phyloP scores from a whole-genome alignment of 2,329 filamentous ascomycete species.

The Pyrenochaeta sp. region DNA sequence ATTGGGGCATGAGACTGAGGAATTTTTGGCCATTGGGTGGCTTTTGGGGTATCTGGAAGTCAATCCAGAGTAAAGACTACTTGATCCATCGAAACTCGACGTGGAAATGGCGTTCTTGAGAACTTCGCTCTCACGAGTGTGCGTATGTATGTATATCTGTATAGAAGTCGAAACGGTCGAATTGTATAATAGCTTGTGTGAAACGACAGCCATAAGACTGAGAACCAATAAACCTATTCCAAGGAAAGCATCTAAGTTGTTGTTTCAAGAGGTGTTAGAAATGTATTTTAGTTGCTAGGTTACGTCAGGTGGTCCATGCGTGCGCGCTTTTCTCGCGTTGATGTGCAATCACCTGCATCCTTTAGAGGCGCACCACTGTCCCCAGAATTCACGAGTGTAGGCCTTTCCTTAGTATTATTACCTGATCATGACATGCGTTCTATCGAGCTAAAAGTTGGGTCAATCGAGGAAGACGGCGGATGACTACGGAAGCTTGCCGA shows the following conservation, averaged over 20 bases:
- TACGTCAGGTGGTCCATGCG: conserved; percentile 13
- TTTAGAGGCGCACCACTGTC: conserved; percentile 1
- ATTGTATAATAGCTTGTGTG: no score
- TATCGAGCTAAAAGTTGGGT: not conserved
- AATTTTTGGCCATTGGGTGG: conserved; percentile 49
- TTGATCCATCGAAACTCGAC: conserved; percentile 40
- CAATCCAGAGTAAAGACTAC: conserved; percentile 49
- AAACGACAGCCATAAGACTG: no score
- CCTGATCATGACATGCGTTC: conserved; percentile 14
- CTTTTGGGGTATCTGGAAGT: conserved; percentile 48
- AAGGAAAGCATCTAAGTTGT: no score
- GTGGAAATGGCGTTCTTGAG: conserved; percentile 48
- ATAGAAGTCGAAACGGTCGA: no score
- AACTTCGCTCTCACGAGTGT: no score
- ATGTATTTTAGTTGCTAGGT: no score
- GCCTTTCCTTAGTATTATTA: not conserved
- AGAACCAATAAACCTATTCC: no score
- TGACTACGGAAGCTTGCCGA: conserved; percentile 19
- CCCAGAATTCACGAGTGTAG: not conserved
- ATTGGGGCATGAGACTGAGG: conserved; percentile 32
- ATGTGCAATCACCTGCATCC: not conserved
- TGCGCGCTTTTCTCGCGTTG: conserved; percentile 11
- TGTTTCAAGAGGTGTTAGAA: no score
- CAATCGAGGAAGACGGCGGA: conserved; percentile 8
- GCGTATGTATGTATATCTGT: no score